A percentile compares a stretch with the other conserved stretches of the same genome.
These are phyloP conservation scores for Starmerella floris DNA, from an alignment of 805 yeast species.

Conservation along the genomic window DNA sequence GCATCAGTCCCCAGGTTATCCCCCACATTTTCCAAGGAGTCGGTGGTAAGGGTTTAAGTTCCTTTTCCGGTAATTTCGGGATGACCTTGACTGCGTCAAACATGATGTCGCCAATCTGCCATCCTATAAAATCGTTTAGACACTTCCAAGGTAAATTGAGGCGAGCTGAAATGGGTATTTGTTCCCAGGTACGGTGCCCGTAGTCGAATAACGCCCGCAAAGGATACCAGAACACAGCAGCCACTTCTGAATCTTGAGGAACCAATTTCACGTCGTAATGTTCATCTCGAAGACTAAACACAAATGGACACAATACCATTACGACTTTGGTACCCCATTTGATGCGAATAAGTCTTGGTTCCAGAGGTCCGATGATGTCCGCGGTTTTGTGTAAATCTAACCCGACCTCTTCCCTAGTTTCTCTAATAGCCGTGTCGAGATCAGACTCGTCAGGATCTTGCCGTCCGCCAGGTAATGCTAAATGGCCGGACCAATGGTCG, in stretches of 20 bases:
- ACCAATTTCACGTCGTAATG: constrained; percentile 15
- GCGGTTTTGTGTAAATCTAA: constrained; percentile 25
- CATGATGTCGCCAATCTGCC: constrained; percentile 23
- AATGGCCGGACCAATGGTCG: constrained; percentile 33
- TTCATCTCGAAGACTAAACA: constrained; percentile 23
- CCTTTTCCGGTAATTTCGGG: constrained; percentile 1
- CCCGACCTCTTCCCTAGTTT: constrained; percentile 31
- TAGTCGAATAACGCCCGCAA: constrained; percentile 20
- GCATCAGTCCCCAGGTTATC: constrained; percentile 26
- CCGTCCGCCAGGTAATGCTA: constrained; percentile 33
- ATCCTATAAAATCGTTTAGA: constrained; percentile 8
- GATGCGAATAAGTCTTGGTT: constrained; percentile 27
- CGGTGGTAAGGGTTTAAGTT: constrained; percentile 5
- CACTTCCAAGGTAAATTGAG: constrained; percentile 13
- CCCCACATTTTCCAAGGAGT: constrained; percentile 30
- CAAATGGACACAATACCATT: constrained; percentile 29
- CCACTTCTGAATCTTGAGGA: constrained; percentile 29
- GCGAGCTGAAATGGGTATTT: constrained; percentile 21
- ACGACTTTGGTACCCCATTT: constrained; percentile 26
- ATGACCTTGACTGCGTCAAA: constrained; percentile 23
- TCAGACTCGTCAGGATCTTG: constrained; percentile 27
- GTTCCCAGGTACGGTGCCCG: constrained; percentile 10
- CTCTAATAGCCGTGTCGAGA: constrained; percentile 28
- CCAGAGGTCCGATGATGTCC: constrained; percentile 26
- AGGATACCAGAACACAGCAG: constrained; percentile 30